A percentile compares a stretch with the other conserved stretches of the same genome.
Evolutionary conservation across 441 rosid species (phyloP).

Genomic region (Cnidoscolus chayamansa): DNA sequence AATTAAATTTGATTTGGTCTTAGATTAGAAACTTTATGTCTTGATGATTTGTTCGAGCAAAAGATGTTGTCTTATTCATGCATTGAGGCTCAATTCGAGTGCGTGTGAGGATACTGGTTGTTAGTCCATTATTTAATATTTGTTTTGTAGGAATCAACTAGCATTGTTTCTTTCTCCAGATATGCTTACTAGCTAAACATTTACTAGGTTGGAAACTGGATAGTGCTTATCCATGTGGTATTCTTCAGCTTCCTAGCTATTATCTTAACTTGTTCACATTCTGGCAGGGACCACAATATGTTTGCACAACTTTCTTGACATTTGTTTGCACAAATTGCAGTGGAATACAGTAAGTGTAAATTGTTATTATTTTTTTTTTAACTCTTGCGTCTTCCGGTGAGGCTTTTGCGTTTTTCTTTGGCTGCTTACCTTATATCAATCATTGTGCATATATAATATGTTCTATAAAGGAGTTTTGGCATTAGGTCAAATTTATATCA

Average conservation of each 20-base stretch:
- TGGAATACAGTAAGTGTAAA: slow-evolving; percentile 70
- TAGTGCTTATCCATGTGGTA: neutral
- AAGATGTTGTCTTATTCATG: neutral
- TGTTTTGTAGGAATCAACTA: neutral
- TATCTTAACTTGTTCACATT: neutral
- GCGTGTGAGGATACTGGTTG: neutral
- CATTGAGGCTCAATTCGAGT: neutral
- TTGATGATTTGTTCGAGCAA: neutral
- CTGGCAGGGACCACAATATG: slow-evolving; percentile 89
- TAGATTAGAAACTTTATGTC: neutral
- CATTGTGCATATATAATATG: neutral
- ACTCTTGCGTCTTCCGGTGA: neutral
- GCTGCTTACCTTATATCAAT: neutral
- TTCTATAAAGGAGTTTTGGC: neutral
- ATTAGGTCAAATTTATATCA: neutral
- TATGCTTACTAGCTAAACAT: neutral
- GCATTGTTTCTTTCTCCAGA: neutral
- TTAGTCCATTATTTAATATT: neutral
- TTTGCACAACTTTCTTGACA: slow-evolving; percentile 81
- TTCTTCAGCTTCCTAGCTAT: neutral
- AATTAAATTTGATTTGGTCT: no score
- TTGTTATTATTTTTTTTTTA: neutral
- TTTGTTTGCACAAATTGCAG: slow-evolving; percentile 87
- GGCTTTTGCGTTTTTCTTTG: no score
- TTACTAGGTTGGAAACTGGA: neutral